phyloP scores from a whole-genome alignment of 345 rosid genomes.

The Schrenkiella parvula region DNA sequence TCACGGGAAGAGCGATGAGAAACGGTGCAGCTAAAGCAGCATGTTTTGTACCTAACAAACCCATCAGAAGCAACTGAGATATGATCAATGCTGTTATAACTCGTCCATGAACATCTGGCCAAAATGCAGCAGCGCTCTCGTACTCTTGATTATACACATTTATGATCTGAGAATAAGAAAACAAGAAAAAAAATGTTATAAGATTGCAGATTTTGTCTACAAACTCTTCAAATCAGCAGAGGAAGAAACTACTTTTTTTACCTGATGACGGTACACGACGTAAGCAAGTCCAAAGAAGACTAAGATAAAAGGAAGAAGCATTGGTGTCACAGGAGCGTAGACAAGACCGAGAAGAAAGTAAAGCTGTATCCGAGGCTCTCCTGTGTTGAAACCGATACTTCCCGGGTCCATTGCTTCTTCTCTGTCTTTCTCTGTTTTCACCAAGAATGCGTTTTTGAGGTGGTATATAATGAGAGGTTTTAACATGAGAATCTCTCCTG shows the following conservation, averaged over 20 bases:
- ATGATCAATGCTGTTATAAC: constrained; percentile 57
- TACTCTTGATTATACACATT: constrained; percentile 90
- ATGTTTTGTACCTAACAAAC: constrained; percentile 57
- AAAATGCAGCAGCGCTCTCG: constrained; percentile 87
- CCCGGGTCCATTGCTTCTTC: constrained; percentile 94
- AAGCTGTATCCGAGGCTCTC: constrained; percentile 92
- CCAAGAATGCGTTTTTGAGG: constrained; percentile 81
- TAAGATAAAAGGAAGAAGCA: constrained; percentile 82
- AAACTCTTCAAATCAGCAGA: not conserved
- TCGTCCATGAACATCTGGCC: constrained; percentile 96
- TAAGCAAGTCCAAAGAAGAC: constrained; percentile 76
- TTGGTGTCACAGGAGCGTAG: constrained; percentile 77
- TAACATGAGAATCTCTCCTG: constrained; percentile 80
- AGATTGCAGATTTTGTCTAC: not conserved
- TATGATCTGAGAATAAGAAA: constrained; percentile 49
- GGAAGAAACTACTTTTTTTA: constrained; percentile 13
- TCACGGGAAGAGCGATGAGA: constrained; percentile 66
- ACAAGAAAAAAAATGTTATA: not conserved
- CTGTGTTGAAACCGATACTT: constrained; percentile 77
- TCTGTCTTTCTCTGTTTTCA: constrained; percentile 93
- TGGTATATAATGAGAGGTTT: constrained; percentile 80
- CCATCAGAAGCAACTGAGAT: constrained; percentile 77
- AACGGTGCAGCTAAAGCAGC: constrained; percentile 67
- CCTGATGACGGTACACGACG: constrained; percentile 91
- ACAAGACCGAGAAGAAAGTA: constrained; percentile 92